phyloP scores from a whole-genome alignment of 768 basidiomycete species.

The Pleurotus ostreatus region DNA sequence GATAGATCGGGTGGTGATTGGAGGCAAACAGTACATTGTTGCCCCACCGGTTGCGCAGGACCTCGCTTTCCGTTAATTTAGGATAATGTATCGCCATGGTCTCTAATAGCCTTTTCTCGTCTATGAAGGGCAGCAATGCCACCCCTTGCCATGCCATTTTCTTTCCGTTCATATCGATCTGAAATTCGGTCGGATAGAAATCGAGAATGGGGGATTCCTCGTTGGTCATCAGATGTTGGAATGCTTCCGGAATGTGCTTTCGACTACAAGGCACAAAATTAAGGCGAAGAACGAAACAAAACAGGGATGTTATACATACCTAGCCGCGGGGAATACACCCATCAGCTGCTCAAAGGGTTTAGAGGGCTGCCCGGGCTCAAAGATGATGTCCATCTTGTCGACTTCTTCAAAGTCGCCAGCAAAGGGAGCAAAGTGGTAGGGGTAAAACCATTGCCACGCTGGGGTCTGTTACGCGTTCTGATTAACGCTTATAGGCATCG shows the following conservation, averaged over 20 bases:
- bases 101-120: slow-evolving; percentile 73
- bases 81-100: slow-evolving; percentile 73
- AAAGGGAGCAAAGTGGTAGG: slow-evolving; percentile 97
- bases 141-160: slow-evolving; percentile 99
- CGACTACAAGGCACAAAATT: slow-evolving; percentile 45
- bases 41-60: slow-evolving; percentile 82
- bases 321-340: slow-evolving; percentile 95
- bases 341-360: slow-evolving; percentile 97
- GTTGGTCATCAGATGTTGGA: slow-evolving; percentile 86
- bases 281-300: slow-evolving; percentile 8
- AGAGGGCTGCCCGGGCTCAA: slow-evolving; percentile 83
- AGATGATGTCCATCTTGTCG: slow-evolving; percentile 72
- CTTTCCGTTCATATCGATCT: slow-evolving; percentile 99
- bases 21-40: slow-evolving; percentile 78
- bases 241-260: slow-evolving; percentile 79
- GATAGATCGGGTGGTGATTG: slow-evolving; percentile 82
- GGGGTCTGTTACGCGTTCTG: slow-evolving; percentile 49
- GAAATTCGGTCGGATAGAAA: slow-evolving; percentile 89
- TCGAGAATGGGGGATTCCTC: slow-evolving; percentile 90
- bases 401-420: slow-evolving; percentile 89
- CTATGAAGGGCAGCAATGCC: slow-evolving; percentile 93
- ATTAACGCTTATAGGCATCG: neutral
- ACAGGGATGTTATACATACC: slow-evolving; percentile 39
- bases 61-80: slow-evolving; percentile 77
- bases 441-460: slow-evolving; percentile 99